phyloP scores from a whole-genome alignment of 2,329 filamentous ascomycete genomes.

The Stemphylium vesicarium region DNA sequence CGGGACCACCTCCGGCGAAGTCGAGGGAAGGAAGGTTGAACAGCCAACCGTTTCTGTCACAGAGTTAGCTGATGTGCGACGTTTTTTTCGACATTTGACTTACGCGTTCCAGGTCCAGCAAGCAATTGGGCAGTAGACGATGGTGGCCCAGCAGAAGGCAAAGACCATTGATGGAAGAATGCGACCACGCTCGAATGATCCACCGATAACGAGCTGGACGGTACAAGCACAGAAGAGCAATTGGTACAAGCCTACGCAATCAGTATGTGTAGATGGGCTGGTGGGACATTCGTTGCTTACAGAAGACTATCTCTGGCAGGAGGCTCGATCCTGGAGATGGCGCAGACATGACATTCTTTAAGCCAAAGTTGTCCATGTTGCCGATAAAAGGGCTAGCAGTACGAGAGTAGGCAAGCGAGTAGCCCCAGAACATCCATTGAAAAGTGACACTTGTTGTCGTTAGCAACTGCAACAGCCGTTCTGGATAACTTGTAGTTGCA shows the following conservation, averaged over 20 bases:
- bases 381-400: constrained; percentile 68
- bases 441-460: constrained; percentile 53
- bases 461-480: not conserved
- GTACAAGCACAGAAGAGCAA: constrained; percentile 67
- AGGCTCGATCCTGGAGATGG: constrained; percentile 64
- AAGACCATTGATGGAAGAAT: constrained; percentile 70
- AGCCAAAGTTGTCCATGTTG: constrained; percentile 65
- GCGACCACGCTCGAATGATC: constrained; percentile 68
- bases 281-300: constrained; percentile 27
- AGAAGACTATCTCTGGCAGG: constrained; percentile 70
- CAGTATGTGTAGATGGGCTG: not conserved
- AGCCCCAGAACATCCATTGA: constrained; percentile 71
- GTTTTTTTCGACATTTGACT: not conserved
- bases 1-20: constrained; percentile 68
- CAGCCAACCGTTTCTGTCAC: constrained; percentile 61
- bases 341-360: constrained; percentile 66
- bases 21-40: constrained; percentile 66
- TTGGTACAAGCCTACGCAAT: constrained; percentile 59
- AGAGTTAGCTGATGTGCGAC: not conserved
- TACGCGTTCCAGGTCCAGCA: constrained; percentile 72
- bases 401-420: constrained; percentile 66
- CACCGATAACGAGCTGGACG: constrained; percentile 70
- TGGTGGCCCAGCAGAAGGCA: constrained; percentile 67
- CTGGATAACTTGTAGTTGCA: not conserved
- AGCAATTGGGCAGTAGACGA: constrained; percentile 69